Conservation (phyloP, 768 basidiomycete genomes). For the Dacryopinax spathularia region DNA sequence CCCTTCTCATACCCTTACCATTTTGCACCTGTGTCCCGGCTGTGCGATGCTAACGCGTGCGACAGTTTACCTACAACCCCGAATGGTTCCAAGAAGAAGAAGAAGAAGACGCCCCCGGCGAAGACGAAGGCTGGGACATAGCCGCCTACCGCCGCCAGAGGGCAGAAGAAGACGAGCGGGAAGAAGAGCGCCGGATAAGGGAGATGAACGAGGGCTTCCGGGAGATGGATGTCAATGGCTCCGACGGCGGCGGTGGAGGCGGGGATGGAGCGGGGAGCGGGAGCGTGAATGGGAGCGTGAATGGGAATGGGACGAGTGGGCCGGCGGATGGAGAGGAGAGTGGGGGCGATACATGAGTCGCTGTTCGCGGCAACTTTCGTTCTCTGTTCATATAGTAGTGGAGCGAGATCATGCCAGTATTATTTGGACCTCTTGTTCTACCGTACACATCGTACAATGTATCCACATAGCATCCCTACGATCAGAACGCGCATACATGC, state of each 20-base stretch:
- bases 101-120: conserved; percentile 25
- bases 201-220: conserved; percentile 13
- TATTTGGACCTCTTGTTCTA: neutral
- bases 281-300: neutral
- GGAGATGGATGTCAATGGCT: neutral
- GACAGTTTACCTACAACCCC: conserved; percentile 86
- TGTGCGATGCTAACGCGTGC: neutral
- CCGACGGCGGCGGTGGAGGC: conserved; percentile 20
- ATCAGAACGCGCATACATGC: too few relatives aligned
- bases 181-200: conserved; percentile 40
- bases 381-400: too few relatives aligned
- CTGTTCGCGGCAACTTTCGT: neutral
- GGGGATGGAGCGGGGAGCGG: conserved; percentile 6
- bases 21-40: neutral
- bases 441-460: conserved; percentile 1
- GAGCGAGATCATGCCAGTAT: neutral
- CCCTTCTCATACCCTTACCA: neutral
- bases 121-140: conserved; percentile 36
- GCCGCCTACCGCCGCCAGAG: conserved; percentile 45
- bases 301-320: neutral
- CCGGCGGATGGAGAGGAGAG: neutral
- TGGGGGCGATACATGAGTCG: neutral
- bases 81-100: conserved; percentile 82
- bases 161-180: conserved; percentile 44
- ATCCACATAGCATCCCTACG: neutral